A percentile compares a stretch with the other conserved stretches of the same genome.
phyloP scores from a whole-genome alignment of 2,329 filamentous ascomycete species.

The Neurospora sp. region DNA sequence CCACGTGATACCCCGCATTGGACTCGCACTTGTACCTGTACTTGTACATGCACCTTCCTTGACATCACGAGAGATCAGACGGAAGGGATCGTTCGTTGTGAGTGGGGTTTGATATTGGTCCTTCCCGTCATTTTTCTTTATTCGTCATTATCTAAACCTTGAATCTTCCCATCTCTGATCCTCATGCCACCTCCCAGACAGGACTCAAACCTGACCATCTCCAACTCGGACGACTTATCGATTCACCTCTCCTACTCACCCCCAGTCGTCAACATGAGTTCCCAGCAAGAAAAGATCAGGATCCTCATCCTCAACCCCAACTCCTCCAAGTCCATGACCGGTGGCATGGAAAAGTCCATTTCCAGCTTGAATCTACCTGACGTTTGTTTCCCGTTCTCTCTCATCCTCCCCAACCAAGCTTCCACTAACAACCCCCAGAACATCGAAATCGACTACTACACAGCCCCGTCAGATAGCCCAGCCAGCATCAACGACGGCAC shows the following conservation, averaged over 20 bases:
- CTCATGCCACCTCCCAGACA: neutral
- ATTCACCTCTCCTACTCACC: neutral
- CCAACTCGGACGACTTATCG: neutral
- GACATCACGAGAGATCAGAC: neutral
- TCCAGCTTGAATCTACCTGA: conserved; percentile 29
- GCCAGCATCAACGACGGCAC: conserved; percentile 68
- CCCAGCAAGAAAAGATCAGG: conserved; percentile 16
- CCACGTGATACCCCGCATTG: conserved; percentile 21
- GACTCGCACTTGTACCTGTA: neutral
- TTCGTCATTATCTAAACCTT: neutral
- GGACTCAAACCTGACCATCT: neutral
- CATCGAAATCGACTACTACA: conserved; percentile 52
- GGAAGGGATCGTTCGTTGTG: neutral
- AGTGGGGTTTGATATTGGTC: neutral
- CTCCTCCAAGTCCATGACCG: conserved; percentile 63
- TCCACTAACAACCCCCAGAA: conserved; percentile 23
- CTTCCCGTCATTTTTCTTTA: neutral
- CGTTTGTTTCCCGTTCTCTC: conserved; percentile 19
- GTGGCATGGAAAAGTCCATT: conserved; percentile 46
- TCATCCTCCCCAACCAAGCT: no score
- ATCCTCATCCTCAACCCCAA: conserved; percentile 75
- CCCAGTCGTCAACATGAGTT: neutral
- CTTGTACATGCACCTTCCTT: neutral
- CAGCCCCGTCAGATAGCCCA: conserved; percentile 49
- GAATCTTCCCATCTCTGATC: neutral